Base-by-base conservation (phyloP, 768 basidiomycete genomes). In the Hydnomerulius pinastri region DNA sequence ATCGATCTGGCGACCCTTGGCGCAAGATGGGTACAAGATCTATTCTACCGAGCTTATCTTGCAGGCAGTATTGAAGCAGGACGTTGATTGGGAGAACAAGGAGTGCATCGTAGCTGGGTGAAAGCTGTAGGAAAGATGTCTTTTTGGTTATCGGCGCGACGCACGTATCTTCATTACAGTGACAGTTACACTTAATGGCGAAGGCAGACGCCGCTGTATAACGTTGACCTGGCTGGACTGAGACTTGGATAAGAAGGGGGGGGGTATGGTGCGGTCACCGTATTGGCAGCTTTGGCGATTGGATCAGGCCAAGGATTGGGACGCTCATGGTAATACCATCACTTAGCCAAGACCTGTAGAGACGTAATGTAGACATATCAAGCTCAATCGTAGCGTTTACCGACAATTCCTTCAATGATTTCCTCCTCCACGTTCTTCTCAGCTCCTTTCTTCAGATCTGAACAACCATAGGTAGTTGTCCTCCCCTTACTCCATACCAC, bases 1-100 rank as follows among this genome's bases (percentile, higher is more conserved):
- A 21, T 70, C 76, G 2, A 78, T 86, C 13, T 92, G 90, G 89
- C 69, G 80, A 21, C 77, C 85, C 6, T 71, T 92, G 33, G 71
- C 71, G 0, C 60, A 78, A 17, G 71, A 71, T 12, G 73, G 79
- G 0, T 70, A 77, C 55, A 73, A 73, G 17, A 75, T 92, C n/a
- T 92, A 89, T 66, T 78, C 77, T 0, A 76, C 79, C 24, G 89
- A 92, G 62, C 69, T 92, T 23, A 64, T 93, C 12, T 66, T 92
- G 51, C 80, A 73, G 28, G 81, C 76, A 0, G 80, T 82, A 1
- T 64, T 91, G 63, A 81, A 73, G 52, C 91, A 92, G 63, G 68
- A 83, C 56, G 71, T 89, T 18, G 80, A 82, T 20, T 87, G 82
- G 81, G 76, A 88, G 21, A 75, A 77, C 37, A 61, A 43, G 11